Percentiles rank a stretch among this genome's conserved stretches.
Conservation (phyloP, 2,329 filamentous ascomycete species). For the Fusarium sp. region DNA sequence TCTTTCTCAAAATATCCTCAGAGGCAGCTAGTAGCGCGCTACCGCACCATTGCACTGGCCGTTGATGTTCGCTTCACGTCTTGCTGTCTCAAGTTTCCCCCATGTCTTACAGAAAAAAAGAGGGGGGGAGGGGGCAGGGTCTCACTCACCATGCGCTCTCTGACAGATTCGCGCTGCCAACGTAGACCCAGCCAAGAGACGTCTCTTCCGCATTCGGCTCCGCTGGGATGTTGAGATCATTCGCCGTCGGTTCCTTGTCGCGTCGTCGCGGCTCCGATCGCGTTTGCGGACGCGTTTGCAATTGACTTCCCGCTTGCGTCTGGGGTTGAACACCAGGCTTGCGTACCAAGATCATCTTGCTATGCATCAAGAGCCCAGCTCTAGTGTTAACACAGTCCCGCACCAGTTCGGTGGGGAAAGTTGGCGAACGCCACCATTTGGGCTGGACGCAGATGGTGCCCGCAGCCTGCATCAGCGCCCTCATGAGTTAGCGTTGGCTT, state of each 20-base stretch:
- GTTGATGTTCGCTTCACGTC: constrained; percentile 42
- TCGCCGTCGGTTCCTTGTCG: constrained; percentile 17
- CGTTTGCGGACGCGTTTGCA: constrained; percentile 31
- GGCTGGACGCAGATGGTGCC: constrained; percentile 87
- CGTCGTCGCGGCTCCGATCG: constrained; percentile 32
- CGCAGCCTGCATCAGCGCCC: constrained; percentile 69
- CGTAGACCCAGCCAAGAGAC: constrained; percentile 79
- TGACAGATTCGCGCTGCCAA: constrained; percentile 92
- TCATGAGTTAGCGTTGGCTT: constrained; percentile 45
- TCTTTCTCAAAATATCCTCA: constrained; percentile 33
- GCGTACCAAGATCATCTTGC: constrained; percentile 78
- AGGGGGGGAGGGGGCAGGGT: constrained; percentile 30
- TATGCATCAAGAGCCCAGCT: constrained; percentile 85
- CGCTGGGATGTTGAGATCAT: constrained; percentile 18
- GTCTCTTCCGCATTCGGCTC: constrained; percentile 41
- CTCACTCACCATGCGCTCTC: constrained; percentile 86
- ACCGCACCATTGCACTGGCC: constrained; percentile 39
- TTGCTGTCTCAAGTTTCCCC: constrained; percentile 44
- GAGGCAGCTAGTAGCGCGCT: constrained; percentile 38
- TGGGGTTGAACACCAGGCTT: constrained; percentile 17
- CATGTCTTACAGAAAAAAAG: constrained; percentile 44
- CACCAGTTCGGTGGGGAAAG: constrained; percentile 81
- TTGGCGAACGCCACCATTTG: constrained; percentile 78
- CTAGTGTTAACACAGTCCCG: constrained; percentile 83
- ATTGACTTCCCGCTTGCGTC: constrained; percentile 35